phyloP scores from a whole-genome alignment of 139 green algal species.

The Chlamydomonas sp. region DNA sequence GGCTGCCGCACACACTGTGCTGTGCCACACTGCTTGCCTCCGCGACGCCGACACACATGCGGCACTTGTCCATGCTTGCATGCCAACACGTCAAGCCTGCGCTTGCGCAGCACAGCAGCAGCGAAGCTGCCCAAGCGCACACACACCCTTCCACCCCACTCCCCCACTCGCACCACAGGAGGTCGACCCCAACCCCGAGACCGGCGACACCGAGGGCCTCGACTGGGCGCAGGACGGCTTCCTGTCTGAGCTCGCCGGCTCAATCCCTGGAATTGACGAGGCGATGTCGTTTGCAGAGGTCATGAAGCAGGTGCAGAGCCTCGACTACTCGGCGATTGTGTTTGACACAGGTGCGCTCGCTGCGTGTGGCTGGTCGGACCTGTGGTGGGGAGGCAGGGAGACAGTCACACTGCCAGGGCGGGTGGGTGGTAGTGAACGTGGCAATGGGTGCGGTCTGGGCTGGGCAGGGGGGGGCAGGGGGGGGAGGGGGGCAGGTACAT shows the following conservation, averaged over 20 bases:
- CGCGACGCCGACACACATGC: no score
- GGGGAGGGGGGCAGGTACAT: no score
- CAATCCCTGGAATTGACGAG: constrained; percentile 95
- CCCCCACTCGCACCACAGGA: constrained; percentile 56
- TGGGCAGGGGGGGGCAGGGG: no score
- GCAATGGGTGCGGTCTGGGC: no score
- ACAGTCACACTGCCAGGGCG: no score
- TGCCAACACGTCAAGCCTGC: neutral
- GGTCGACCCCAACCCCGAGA: constrained; percentile 82
- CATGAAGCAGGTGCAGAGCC: constrained; percentile 87
- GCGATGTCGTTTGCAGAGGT: constrained; percentile 98
- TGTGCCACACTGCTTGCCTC: no score
- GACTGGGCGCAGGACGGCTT: constrained; percentile 58
- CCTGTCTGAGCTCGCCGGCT: constrained; percentile 74
- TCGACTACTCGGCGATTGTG: constrained; percentile 92
- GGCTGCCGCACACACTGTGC: no score
- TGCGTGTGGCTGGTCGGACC: no score
- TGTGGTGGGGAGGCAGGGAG: no score
- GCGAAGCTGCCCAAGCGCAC: neutral
- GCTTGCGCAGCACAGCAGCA: no score
- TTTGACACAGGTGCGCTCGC: constrained; percentile 95
- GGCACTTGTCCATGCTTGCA: neutral
- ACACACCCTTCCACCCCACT: neutral
- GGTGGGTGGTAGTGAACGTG: no score
- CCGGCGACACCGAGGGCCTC: constrained; percentile 53